Percentiles rank a stretch among this genome's conserved stretches.
Conservation (phyloP, 148 eudicot species). For the Rhododendron ovatum region DNA sequence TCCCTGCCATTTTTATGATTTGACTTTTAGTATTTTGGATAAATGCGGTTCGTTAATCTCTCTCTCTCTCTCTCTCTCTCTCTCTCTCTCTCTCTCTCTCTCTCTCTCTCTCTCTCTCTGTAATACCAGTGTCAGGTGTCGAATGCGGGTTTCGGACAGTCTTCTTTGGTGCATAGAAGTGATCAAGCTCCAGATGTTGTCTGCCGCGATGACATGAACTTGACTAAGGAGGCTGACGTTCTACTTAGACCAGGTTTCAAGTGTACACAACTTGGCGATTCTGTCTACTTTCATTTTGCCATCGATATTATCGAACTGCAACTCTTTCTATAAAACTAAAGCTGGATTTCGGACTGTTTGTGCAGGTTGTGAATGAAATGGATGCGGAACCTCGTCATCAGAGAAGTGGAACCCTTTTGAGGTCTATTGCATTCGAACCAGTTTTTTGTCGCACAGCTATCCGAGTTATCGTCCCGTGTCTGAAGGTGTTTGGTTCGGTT, state of each 20-base stretch:
- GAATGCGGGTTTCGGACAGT: conserved; percentile 20
- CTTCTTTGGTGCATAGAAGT: conserved; percentile 19
- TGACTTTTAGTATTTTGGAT: neutral
- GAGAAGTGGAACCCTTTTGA: conserved; percentile 8
- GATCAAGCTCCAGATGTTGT: conserved; percentile 26
- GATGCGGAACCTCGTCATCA: neutral
- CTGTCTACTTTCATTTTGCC: neutral
- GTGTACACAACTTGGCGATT: neutral
- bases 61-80: neutral
- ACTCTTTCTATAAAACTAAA: neutral
- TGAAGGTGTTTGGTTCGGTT: neutral
- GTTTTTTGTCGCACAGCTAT: neutral
- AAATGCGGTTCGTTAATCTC: neutral
- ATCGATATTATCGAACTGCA: neutral
- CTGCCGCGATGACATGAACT: conserved; percentile 15
- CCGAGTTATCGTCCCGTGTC: neutral
- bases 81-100: too few species aligned
- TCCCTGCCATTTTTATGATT: neutral
- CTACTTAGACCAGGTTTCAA: conserved; percentile 26
- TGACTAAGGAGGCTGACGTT: conserved; percentile 15
- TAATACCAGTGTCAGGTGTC: conserved; percentile 31
- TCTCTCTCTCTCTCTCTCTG: neutral
- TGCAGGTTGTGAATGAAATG: conserved; percentile 28
- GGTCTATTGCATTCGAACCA: neutral
- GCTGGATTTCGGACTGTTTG: neutral